These are phyloP conservation scores for Adansonia grandidieri DNA, from an alignment of 441 rosid species.

Conservation along the genomic window DNA sequence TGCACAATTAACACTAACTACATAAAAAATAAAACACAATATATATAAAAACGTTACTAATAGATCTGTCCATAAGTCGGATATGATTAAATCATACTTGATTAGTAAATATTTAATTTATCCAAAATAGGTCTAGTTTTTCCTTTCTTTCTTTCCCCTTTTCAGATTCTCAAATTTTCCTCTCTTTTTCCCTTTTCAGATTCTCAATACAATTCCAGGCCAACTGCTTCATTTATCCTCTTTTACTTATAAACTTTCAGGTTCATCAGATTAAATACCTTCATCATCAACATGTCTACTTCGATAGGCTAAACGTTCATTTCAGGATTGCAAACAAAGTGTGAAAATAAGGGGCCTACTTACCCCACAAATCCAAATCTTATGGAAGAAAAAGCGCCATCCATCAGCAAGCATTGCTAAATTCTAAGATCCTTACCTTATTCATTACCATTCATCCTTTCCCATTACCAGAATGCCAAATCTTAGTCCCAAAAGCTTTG, in stretches of 20 bases:
- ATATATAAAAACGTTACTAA: too few relatives aligned
- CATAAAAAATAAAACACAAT: too few relatives aligned
- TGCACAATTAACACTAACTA: too few relatives aligned
- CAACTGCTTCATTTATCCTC: conserved; percentile 13
- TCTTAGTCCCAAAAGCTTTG: neutral
- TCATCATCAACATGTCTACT: neutral
- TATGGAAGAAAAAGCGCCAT: neutral
- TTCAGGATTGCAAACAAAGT: neutral
- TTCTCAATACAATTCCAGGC: conserved; percentile 15
- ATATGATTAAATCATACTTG: too few relatives aligned
- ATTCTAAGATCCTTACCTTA: neutral
- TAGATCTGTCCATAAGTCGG: too few relatives aligned
- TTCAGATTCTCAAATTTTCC: too few relatives aligned
- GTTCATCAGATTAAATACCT: too few relatives aligned
- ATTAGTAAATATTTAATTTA: too few relatives aligned
- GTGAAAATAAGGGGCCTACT: neutral
- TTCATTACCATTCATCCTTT: neutral
- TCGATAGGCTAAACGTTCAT: neutral
- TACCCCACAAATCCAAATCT: neutral
- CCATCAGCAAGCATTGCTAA: neutral
- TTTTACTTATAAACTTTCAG: too few relatives aligned
- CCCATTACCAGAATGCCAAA: neutral
- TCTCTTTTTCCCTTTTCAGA: neutral
- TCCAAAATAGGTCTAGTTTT: too few relatives aligned
- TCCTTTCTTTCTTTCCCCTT: too few relatives aligned